These are phyloP conservation scores for Fraxinus platypoda DNA, from an alignment of 305 asterid species.

Conservation along the genomic window DNA sequence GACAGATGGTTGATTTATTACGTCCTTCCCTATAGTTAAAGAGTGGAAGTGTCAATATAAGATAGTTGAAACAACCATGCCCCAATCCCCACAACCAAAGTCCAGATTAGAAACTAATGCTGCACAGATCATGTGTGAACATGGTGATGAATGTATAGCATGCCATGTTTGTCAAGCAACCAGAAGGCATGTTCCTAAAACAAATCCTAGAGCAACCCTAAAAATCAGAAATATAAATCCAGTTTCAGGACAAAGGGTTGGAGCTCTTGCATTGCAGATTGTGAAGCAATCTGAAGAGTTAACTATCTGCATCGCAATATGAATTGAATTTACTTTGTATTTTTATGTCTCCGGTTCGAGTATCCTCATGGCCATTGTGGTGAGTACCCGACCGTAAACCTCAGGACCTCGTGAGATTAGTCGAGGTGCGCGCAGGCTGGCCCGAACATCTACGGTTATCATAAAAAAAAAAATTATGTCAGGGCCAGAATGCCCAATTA, in stretches of 20 bases:
- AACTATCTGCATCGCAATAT: not conserved
- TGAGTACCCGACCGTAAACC: too few relatives aligned
- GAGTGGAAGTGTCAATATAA: not conserved
- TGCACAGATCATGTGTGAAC: not conserved
- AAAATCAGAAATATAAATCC: constrained; percentile 1
- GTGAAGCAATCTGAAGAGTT: constrained; percentile 5
- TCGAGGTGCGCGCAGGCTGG: too few relatives aligned
- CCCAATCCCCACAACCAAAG: not conserved
- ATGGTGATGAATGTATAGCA: not conserved
- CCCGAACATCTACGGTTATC: too few relatives aligned
- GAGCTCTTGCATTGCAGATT: constrained; percentile 4
- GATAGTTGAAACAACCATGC: not conserved
- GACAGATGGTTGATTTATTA: constrained; percentile 10
- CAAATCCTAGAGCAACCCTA: not conserved
- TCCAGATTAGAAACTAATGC: not conserved
- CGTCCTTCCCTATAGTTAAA: not conserved
- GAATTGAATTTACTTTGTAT: not conserved
- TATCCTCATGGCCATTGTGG: too few relatives aligned
- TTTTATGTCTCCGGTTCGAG: not conserved
- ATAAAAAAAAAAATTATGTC: not conserved
- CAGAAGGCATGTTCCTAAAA: not conserved
- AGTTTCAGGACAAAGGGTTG: not conserved
- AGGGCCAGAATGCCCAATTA: not conserved
- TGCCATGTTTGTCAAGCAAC: constrained; percentile 3
- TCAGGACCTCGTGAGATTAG: too few relatives aligned